Percentiles rank a stretch among this genome's conserved stretches.
phyloP scores from a whole-genome alignment of 768 basidiomycete genomes.

The Tricholoma furcatifolium region DNA sequence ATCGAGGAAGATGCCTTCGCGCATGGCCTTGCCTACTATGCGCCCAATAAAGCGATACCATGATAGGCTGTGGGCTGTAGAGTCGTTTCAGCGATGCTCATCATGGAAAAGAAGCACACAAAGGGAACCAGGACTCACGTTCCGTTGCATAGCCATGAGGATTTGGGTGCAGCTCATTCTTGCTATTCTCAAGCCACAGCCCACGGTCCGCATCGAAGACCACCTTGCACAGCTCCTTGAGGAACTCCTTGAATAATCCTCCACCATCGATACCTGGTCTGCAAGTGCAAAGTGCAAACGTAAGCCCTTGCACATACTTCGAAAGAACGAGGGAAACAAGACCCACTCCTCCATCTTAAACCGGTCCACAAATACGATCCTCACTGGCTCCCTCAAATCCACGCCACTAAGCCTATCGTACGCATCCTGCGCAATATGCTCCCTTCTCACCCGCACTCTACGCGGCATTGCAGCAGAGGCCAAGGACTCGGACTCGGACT shows the following conservation, averaged over 20 bases:
- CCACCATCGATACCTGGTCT: slow-evolving; percentile 97
- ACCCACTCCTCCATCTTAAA: slow-evolving; percentile 83
- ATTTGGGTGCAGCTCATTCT: slow-evolving; percentile 94
- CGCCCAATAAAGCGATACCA: slow-evolving; percentile 96
- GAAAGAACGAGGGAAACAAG: too few relatives aligned
- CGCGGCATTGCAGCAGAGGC: too few relatives aligned
- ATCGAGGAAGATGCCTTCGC: slow-evolving; percentile 95
- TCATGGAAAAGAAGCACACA: not conserved
- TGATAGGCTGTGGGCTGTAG: slow-evolving; percentile 71
- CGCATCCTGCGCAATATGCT: slow-evolving; percentile 84
- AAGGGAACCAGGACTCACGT: slow-evolving; percentile 51
- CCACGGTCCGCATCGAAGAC: slow-evolving; percentile 95
- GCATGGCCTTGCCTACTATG: slow-evolving; percentile 94
- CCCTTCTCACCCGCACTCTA: slow-evolving; percentile 61
- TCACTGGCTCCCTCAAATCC: slow-evolving; percentile 77
- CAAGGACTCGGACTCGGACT: too few relatives aligned
- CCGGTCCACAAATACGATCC: slow-evolving; percentile 92
- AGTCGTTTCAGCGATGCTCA: not conserved
- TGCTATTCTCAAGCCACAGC: slow-evolving; percentile 86
- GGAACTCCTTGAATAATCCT: slow-evolving; percentile 97
- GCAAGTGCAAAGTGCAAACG: too few relatives aligned
- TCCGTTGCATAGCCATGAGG: slow-evolving; percentile 91
- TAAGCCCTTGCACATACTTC: too few relatives aligned
- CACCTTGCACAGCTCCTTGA: slow-evolving; percentile 90
- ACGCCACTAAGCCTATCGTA: slow-evolving; percentile 80